These are phyloP conservation scores for Forsythia suspensa DNA, from an alignment of 257 asterid species.

Conservation along the genomic window DNA sequence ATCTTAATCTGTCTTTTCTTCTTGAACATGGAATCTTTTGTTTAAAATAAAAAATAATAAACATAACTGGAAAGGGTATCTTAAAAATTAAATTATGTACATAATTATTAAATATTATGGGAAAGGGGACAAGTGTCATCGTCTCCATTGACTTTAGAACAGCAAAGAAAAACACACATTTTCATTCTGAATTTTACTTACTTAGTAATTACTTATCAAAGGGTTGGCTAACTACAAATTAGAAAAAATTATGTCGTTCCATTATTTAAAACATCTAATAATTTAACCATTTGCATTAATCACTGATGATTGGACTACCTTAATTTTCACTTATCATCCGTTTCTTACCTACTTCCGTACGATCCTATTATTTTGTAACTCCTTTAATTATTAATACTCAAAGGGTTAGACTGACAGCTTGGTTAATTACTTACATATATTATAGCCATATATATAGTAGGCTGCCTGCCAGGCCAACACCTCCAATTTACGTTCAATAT, in stretches of 20 bases:
- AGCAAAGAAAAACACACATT: slow-evolving; percentile 36
- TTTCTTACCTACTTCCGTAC: not conserved
- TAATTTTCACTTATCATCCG: not conserved
- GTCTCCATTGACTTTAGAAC: slow-evolving; percentile 45
- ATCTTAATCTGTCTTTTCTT: slow-evolving; percentile 42
- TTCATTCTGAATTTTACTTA: slow-evolving; percentile 17
- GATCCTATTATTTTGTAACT: not conserved
- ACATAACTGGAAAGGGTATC: slow-evolving; percentile 25
- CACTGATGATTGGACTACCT: not conserved
- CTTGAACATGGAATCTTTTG: slow-evolving; percentile 52
- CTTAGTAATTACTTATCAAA: slow-evolving; percentile 26
- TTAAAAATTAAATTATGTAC: slow-evolving; percentile 23
- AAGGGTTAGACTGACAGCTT: not conserved
- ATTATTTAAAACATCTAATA: not conserved
- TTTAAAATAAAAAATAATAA: slow-evolving; percentile 13
- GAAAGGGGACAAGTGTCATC: slow-evolving; percentile 50
- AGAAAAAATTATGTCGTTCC: slow-evolving; percentile 5
- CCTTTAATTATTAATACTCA: not conserved
- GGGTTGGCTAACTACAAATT: slow-evolving; percentile 47
- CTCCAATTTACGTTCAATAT: not conserved
- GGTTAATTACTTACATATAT: not conserved
- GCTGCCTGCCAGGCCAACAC: not conserved
- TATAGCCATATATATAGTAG: too few species aligned
- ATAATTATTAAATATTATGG: slow-evolving; percentile 25
- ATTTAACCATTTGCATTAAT: not conserved